These are phyloP conservation scores for Geranium incanum DNA, from an alignment of 441 rosid species.

Conservation along the genomic window DNA sequence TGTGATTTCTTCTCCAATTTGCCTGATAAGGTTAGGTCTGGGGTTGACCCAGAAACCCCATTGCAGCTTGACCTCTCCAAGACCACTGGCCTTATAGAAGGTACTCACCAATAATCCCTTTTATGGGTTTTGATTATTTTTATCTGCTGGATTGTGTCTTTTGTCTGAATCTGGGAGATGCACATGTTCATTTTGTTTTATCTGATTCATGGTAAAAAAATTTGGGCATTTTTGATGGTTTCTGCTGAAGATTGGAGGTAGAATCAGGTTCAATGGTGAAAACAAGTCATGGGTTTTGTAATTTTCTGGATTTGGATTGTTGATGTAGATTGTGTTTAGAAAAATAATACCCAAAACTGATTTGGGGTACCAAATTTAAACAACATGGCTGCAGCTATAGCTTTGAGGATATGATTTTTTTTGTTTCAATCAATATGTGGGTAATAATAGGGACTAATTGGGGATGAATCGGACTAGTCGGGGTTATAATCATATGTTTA, in stretches of 20 bases:
- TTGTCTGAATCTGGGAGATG: not conserved
- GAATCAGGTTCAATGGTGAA: not conserved
- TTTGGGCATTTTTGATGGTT: not conserved
- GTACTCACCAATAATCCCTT: not conserved
- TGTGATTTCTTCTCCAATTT: slow-evolving; percentile 22
- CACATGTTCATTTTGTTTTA: not conserved
- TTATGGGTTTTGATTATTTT: not conserved
- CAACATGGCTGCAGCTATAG: too few relatives aligned
- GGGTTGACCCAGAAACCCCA: slow-evolving; percentile 24
- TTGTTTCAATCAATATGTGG: too few relatives aligned
- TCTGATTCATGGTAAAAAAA: not conserved
- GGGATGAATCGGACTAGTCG: too few relatives aligned
- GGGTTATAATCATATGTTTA: too few relatives aligned
- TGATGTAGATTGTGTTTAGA: not conserved
- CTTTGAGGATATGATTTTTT: too few relatives aligned
- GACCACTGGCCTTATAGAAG: slow-evolving; percentile 18
- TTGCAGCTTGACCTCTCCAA: slow-evolving; percentile 21
- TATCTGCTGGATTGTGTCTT: too few relatives aligned
- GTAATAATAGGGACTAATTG: too few relatives aligned
- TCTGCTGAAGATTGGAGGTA: not conserved
- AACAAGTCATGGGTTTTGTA: not conserved
- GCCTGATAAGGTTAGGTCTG: slow-evolving; percentile 23
- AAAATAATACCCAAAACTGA: not conserved
- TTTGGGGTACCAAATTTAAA: not conserved
- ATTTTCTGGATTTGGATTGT: too few relatives aligned